phyloP scores from a whole-genome alignment of 1,139 yeast species.

The Suhomyces ambrosiae region DNA sequence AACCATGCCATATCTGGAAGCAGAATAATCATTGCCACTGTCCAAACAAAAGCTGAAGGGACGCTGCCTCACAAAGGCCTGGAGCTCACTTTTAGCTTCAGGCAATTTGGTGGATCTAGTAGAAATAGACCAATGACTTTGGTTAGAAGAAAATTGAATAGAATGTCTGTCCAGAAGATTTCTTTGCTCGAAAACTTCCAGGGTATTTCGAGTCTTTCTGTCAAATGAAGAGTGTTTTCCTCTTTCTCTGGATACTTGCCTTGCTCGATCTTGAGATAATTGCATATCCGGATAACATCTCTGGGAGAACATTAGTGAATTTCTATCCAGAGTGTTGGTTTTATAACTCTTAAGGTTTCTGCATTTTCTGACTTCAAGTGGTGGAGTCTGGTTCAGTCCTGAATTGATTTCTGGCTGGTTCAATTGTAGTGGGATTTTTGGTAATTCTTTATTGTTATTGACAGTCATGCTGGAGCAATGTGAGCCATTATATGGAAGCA shows the following conservation, averaged over 20 bases:
- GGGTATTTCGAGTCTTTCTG: too few species aligned
- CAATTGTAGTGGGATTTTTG: slow-evolving; percentile 6
- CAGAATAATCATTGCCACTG: slow-evolving; percentile 32
- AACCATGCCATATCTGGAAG: slow-evolving; percentile 31
- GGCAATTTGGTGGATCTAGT: slow-evolving; percentile 5
- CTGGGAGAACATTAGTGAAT: slow-evolving; percentile 1
- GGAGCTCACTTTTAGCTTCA: slow-evolving; percentile 22
- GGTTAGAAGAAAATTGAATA: slow-evolving; percentile 7
- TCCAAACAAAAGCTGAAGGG: slow-evolving; percentile 41
- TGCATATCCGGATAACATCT: slow-evolving; percentile 1
- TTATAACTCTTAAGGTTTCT: slow-evolving; percentile 17
- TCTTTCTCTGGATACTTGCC: too few species aligned
- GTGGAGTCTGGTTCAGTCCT: too few species aligned
- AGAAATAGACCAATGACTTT: slow-evolving; percentile 7
- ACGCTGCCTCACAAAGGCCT: slow-evolving; percentile 27
- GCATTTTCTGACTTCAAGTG: slow-evolving; percentile 12
- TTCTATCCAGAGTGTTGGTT: slow-evolving; percentile 7
- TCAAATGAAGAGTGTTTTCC: too few species aligned
- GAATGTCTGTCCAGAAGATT: slow-evolving; percentile 8
- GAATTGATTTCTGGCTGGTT: too few species aligned
- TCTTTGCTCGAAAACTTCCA: neutral
- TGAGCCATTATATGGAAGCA: slow-evolving; percentile 3
- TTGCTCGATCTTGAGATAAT: neutral
- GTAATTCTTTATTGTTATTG: slow-evolving; percentile 12
- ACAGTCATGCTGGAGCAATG: slow-evolving; percentile 5